These are phyloP conservation scores for Leucocoprinus sp. DNA, from an alignment of 768 basidiomycete genomes.

Conservation along the genomic window DNA sequence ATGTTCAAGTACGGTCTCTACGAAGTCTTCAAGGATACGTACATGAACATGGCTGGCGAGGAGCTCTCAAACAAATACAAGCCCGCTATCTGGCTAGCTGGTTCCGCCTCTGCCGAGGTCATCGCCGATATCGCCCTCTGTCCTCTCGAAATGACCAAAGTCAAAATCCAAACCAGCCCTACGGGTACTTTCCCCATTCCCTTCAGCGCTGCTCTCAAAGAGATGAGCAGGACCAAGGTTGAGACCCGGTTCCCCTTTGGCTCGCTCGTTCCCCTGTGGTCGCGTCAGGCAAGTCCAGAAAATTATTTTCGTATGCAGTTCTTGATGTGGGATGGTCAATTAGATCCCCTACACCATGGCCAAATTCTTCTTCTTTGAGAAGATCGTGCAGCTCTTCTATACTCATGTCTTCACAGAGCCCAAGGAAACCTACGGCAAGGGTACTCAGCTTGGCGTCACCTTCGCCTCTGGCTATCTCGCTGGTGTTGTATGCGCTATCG, in stretches of 20 bases:
- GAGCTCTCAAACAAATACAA: conserved; percentile 75
- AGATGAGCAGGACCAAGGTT: conserved; percentile 58
- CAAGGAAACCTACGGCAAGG: conserved; percentile 71
- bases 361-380: conserved; percentile 96
- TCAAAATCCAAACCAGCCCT: conserved; percentile 79
- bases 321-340: neutral
- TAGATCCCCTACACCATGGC: conserved; percentile 99
- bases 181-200: conserved; percentile 70
- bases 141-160: conserved; percentile 90
- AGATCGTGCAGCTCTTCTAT: conserved; percentile 82
- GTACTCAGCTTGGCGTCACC: conserved; percentile 83
- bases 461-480: conserved; percentile 90
- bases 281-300: conserved; percentile 55
- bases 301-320: conserved; percentile 4
- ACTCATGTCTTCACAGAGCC: conserved; percentile 77
- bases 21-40: conserved; percentile 91
- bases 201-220: conserved; percentile 61
- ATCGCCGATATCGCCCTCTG: conserved; percentile 96
- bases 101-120: conserved; percentile 91
- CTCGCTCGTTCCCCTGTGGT: conserved; percentile 81
- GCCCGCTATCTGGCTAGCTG: conserved; percentile 86
- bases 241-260: conserved; percentile 84
- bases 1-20: conserved; percentile 99
- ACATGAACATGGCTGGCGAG: conserved; percentile 86
- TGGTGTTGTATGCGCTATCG: conserved; percentile 92